These are phyloP conservation scores for Parascedosporium putredinis DNA, from an alignment of 2,329 filamentous ascomycete species.

Conservation along the genomic window DNA sequence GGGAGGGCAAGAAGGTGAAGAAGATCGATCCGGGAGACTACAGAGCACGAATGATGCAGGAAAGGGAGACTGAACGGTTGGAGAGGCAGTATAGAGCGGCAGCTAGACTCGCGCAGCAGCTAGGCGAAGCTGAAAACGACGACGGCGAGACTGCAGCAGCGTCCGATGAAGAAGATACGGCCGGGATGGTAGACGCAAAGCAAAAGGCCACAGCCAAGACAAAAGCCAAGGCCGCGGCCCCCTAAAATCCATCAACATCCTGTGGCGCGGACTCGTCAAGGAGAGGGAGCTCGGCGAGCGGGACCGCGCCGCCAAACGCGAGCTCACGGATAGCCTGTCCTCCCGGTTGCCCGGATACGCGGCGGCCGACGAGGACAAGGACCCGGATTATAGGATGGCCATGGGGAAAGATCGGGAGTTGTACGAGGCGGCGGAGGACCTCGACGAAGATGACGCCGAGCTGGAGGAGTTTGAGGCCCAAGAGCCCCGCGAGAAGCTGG, in stretches of 20 bases:
- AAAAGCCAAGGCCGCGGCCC: too few species aligned
- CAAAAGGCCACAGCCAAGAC: conserved; percentile 16
- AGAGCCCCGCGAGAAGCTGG: conserved; percentile 54
- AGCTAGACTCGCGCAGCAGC: conserved; percentile 70
- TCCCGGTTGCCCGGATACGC: conserved; percentile 52
- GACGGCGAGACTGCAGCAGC: conserved; percentile 11
- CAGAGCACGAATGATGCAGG: conserved; percentile 57
- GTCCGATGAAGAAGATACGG: conserved; percentile 11
- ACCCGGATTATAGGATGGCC: conserved; percentile 61
- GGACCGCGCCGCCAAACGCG: conserved; percentile 38
- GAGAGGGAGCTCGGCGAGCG: conserved; percentile 53
- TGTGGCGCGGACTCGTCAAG: conserved; percentile 69
- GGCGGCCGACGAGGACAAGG: conserved; percentile 54
- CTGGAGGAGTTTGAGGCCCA: conserved; percentile 69
- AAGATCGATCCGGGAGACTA: conserved; percentile 60
- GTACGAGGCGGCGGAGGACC: conserved; percentile 52
- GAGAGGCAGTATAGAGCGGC: conserved; percentile 66
- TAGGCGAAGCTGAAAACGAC: conserved; percentile 46
- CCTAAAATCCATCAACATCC: conserved; percentile 60
- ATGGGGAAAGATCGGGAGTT: conserved; percentile 46
- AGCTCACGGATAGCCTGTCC: conserved; percentile 57
- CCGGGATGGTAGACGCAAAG: conserved; percentile 19
- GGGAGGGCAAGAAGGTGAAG: conserved; percentile 47
- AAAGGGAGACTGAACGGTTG: conserved; percentile 56
- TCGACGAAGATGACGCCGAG: conserved; percentile 72